Evolutionary conservation across 768 basidiomycete species (phyloP).

Genomic region (Suillus clintonianus): DNA sequence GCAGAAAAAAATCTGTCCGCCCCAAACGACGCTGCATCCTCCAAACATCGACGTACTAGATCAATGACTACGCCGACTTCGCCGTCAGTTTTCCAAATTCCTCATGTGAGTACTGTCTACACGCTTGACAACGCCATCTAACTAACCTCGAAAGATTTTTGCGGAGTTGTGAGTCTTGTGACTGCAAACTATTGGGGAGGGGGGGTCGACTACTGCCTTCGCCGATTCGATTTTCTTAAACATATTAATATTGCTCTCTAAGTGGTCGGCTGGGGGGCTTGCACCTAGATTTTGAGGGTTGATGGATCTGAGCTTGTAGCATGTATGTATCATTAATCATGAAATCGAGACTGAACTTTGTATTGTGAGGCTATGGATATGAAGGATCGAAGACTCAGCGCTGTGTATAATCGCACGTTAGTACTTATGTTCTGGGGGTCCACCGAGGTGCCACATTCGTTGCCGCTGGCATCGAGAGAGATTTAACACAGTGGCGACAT

Average conservation of each 20-base stretch:
- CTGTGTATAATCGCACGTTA: neutral
- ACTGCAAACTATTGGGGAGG: neutral
- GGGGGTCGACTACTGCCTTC: neutral
- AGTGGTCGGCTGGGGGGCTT: neutral
- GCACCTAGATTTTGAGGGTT: neutral
- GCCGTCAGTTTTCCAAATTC: conserved; percentile 7
- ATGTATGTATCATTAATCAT: neutral
- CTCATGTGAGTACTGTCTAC: neutral
- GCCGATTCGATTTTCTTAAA: neutral
- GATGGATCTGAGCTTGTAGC: neutral
- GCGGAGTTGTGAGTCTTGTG: conserved; percentile 12
- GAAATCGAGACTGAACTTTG: neutral
- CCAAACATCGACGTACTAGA: conserved; percentile 25
- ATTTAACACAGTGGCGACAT: neutral
- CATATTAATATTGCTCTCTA: neutral
- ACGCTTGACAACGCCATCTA: neutral
- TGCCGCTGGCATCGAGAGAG: neutral
- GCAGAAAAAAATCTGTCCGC: neutral
- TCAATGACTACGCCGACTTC: conserved; percentile 29
- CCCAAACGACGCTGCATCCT: neutral
- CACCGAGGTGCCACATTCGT: neutral
- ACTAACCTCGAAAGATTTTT: conserved; percentile 7
- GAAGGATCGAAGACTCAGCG: neutral
- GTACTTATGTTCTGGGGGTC: neutral
- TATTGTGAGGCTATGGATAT: neutral